Evolutionary conservation across 1,284 basidiomycete species (phyloP), one percentile per base, ranked within the genome.

Genomic region (Athelia sp.): DNA sequence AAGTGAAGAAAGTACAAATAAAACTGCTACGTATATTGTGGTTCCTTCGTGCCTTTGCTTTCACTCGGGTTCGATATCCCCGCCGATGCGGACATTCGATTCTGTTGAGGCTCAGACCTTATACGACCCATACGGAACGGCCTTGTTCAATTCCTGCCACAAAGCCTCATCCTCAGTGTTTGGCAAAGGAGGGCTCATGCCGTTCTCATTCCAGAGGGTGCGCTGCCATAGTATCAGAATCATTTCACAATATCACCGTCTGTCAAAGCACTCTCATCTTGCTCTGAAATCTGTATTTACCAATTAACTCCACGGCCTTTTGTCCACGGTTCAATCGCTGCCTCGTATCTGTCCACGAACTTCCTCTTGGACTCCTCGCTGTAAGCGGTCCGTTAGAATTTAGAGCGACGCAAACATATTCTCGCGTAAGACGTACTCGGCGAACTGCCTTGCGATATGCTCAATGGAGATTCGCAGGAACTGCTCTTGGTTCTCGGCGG

Each of bases 281-380:
- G 43, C 14, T 57, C 52, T 9, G 49, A 42, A 17, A 59, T 44
- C 29, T 54, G 48, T n/a, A 61, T 44, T 46, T 59, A 57, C 56
- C 58, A 59, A 43, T 59, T 46, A 24, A 61, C 52, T 0, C 56
- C 56, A 2, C 58, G 55, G 21, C 31, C 58, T 21, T 56, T 54
- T 1, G 59, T 61, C 35, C 50, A 61, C 2, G 58, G 58, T 23
- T 54, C 49, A 14, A 61, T 38, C 0, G 50, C 55, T 19, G 45
- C 35, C 45, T 60, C 58, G 24, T 58, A 60, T 35, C 40, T 36
- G 17, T 54, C 52, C 48, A 60, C 52, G 29, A 54, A 60, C 1
- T 17, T 38, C 17, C 52, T 49, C 26, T 56, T 60, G 1, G 32
- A 4, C 18, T 40, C 18, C 2, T 47, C 45, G n/a, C 56, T 56